Evolutionary conservation across 495 filamentous ascomycete genomes (phyloP).

Genomic region (Saxophila tyrrhenica): DNA sequence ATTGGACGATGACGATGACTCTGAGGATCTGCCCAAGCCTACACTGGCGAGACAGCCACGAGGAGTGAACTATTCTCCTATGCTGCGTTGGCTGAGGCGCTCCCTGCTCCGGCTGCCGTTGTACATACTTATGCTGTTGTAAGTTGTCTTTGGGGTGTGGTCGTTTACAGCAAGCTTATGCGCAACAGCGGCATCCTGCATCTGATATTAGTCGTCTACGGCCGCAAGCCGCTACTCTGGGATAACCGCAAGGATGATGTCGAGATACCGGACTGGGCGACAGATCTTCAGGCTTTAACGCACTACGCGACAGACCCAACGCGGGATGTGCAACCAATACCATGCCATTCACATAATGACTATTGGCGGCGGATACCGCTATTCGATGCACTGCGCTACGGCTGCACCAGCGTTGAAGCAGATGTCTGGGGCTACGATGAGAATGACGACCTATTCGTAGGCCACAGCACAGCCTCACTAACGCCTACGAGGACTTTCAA

Average conservation of each 20-base stretch:
- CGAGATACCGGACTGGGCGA: conserved; percentile 43
- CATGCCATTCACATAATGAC: conserved; percentile 79
- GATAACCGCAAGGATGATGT: conserved; percentile 1
- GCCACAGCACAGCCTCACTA: conserved; percentile 25
- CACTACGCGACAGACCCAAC: conserved; percentile 70
- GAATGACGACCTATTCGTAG: conserved; percentile 47
- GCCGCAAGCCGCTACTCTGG: conserved; percentile 5
- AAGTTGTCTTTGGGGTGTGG: no score
- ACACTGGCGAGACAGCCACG: neutral
- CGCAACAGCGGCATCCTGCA: conserved; percentile 9
- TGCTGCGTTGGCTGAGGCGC: neutral
- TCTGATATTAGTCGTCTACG: conserved; percentile 1
- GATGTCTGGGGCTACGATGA: conserved; percentile 75
- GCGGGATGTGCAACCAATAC: conserved; percentile 54
- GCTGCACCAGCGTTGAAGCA: conserved; percentile 65
- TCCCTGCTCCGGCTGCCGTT: neutral
- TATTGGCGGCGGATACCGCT: conserved; percentile 74
- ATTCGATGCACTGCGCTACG: conserved; percentile 54
- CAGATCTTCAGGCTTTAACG: conserved; percentile 36
- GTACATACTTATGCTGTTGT: neutral
- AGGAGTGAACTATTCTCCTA: neutral
- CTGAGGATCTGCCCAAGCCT: neutral
- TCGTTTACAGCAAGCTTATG: no score
- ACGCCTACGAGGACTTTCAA: conserved; percentile 25
- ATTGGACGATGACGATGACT: neutral